phyloP scores from a whole-genome alignment of 2,329 filamentous ascomycete species.

The Chaetomium sp. region DNA sequence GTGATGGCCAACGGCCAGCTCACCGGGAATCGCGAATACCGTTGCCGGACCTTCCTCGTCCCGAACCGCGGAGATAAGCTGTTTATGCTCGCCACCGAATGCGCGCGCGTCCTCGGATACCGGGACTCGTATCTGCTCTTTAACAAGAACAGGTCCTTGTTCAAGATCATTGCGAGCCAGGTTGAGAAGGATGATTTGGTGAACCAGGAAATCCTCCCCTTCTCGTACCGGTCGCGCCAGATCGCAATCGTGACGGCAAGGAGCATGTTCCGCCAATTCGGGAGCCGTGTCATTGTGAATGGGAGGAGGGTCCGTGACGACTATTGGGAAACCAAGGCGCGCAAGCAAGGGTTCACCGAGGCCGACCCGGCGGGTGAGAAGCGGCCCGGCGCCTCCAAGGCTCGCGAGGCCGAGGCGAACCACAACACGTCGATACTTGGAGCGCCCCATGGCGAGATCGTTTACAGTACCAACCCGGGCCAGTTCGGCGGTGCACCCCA shows the following conservation, averaged over 20 bases:
- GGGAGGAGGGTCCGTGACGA: slow-evolving; percentile 92
- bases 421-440: slow-evolving; percentile 63
- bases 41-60: slow-evolving; percentile 90
- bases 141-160: slow-evolving; percentile 96
- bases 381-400: slow-evolving; percentile 86
- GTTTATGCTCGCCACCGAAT: slow-evolving; percentile 98
- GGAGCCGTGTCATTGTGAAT: slow-evolving; percentile 87
- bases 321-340: slow-evolving; percentile 97
- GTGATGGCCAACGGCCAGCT: slow-evolving; percentile 81
- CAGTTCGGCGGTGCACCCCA: slow-evolving; percentile 68
- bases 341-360: slow-evolving; percentile 97
- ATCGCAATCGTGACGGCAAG: slow-evolving; percentile 97
- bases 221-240: slow-evolving; percentile 96
- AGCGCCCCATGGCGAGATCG: slow-evolving; percentile 79
- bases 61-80: slow-evolving; percentile 89
- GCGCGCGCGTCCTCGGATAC: slow-evolving; percentile 89
- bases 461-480: slow-evolving; percentile 75
- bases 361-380: slow-evolving; percentile 96
- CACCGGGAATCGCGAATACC: slow-evolving; percentile 81
- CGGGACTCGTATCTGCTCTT: slow-evolving; percentile 97
- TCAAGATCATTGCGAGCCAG: slow-evolving; percentile 96
- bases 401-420: slow-evolving; percentile 74
- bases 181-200: slow-evolving; percentile 96
- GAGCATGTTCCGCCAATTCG: slow-evolving; percentile 99
- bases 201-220: slow-evolving; percentile 89